Evolutionary conservation across 805 yeast genomes (phyloP), one percentile per base, ranked within the genome.

Genomic region (Pichia heedii): DNA sequence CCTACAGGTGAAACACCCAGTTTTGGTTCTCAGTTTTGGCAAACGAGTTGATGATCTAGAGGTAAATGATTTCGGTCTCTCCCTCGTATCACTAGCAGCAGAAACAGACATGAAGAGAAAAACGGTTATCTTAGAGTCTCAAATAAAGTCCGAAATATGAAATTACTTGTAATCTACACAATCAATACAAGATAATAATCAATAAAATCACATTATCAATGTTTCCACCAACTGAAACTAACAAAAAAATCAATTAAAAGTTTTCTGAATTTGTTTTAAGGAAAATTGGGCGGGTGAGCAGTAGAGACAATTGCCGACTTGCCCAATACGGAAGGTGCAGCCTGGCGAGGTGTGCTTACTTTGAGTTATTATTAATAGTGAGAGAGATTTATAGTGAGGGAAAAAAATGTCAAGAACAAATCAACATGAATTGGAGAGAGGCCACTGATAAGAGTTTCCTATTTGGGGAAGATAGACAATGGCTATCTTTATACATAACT

Each of bases 1-100:
- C 16, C 68, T 50, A 44, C 68, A 64, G 4, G 67, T 62, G 43
- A 64, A 60, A 48, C 68, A 64, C 20, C 68, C 68, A 3, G 60
- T 54, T 43, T 55, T 62, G 5, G 65, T 52, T 45, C 65, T 51
- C 2, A 56, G 53, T 39, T 48, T 50, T 7, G 53, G 48, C 3
- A 45, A 36, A 6, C 49, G 43, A 20, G 42, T 37, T 11, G 32
- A 13, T 10, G 43, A 32, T 13, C 36, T 43, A 9, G 35, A 18
- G 5, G 39, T 21, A 11, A 33, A 3, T 20, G 22, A 21, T 27
- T 38, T 42, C 2, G 41, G 38, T 27, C 35, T 22, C 19, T 26
- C 34, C n/a, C 45, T 33, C 3, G 45, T 20, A 21, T 37, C 38
- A 8, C 6, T 19, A 2, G 39, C 41, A 35, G 15, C 13, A 29